Conservation (phyloP, 192 early-diverging fungal genomes). For the Entomortierella chlamydospora region DNA sequence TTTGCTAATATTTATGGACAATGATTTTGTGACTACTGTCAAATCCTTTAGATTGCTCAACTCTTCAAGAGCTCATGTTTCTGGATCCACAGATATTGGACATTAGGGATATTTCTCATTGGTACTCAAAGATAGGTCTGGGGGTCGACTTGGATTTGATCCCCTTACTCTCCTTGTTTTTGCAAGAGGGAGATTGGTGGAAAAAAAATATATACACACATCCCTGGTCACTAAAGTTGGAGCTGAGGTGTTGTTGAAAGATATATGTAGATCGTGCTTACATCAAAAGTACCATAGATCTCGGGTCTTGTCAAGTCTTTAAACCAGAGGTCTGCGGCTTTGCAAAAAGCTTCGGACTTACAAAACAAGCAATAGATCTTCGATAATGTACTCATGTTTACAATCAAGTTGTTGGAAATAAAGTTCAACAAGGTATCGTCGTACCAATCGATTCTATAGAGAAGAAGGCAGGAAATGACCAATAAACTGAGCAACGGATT, state of each 20-base stretch:
- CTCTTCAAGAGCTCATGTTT: neutral
- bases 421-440: neutral
- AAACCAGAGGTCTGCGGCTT: neutral
- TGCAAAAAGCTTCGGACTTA: neutral
- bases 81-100: slow-evolving; percentile 1
- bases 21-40: neutral
- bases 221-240: slow-evolving; percentile 1
- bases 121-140: slow-evolving; percentile 3
- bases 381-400: neutral
- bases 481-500: slow-evolving; percentile 6
- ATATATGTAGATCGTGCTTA: neutral
- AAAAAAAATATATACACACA: no score
- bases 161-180: neutral
- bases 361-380: slow-evolving; percentile 1
- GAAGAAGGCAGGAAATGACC: neutral
- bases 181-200: neutral
- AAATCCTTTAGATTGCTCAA: neutral
- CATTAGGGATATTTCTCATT: neutral
- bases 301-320: slow-evolving; percentile 4
- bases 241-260: neutral
- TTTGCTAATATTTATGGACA: neutral
- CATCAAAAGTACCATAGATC: neutral
- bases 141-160: neutral
- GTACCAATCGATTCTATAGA: no score
- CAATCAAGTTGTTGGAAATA: neutral